Conservation (phyloP, 2,329 filamentous ascomycete genomes). For the Blastomyces emzantsi region DNA sequence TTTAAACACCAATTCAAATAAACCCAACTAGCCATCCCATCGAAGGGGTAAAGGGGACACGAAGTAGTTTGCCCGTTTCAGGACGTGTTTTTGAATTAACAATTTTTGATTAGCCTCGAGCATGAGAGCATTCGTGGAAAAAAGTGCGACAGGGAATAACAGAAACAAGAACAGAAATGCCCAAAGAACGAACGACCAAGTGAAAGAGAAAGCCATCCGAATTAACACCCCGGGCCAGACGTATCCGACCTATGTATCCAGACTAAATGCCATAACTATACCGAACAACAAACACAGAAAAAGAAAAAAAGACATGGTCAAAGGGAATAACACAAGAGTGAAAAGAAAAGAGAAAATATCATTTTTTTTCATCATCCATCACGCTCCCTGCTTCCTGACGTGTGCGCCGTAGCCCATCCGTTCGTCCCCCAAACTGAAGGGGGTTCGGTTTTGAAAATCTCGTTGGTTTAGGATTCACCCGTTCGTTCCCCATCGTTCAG, state of each 20-base stretch:
- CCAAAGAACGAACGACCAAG: not conserved
- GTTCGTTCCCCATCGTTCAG: not conserved
- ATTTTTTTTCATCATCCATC: not conserved
- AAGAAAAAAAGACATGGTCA: not conserved
- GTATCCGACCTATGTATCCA: slow-evolving; percentile 1
- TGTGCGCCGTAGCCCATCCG: not conserved
- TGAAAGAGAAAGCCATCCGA: not conserved
- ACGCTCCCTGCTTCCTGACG: not conserved
- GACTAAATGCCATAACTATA: not conserved
- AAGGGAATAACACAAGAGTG: not conserved
- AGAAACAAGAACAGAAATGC: not conserved
- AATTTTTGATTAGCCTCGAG: not conserved
- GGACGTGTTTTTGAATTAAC: not conserved
- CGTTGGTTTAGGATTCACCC: no score
- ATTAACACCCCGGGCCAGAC: not conserved
- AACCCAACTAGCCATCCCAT: not conserved
- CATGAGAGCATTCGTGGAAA: not conserved
- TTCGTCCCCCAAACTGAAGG: not conserved
- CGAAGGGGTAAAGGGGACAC: not conserved
- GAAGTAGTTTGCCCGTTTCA: not conserved
- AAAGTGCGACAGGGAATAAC: not conserved
- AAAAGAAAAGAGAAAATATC: not conserved
- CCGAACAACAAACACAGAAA: not conserved
- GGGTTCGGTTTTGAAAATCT: not conserved
- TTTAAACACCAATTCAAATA: not conserved